Conservation (phyloP, 495 filamentous ascomycete genomes). For the Neurospora sp. region DNA sequence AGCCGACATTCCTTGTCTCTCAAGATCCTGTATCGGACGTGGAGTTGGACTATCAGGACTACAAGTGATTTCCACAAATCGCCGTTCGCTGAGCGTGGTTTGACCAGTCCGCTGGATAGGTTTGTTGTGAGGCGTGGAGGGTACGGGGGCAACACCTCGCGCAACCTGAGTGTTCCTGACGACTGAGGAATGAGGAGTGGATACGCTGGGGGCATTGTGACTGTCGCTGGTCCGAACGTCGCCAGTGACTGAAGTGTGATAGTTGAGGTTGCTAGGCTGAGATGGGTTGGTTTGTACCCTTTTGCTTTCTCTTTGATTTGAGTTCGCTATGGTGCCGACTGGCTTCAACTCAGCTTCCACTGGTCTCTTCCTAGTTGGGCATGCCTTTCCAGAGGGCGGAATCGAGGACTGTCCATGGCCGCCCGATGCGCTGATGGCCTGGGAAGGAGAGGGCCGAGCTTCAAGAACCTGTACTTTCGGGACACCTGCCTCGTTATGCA, state of each 20-base stretch:
- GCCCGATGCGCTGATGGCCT: neutral
- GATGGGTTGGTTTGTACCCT: neutral
- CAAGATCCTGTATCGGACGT: neutral
- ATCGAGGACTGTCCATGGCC: neutral
- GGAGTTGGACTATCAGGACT: neutral
- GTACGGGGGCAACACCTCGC: neutral
- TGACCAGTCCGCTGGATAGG: neutral
- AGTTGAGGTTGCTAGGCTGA: neutral
- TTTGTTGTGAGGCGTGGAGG: neutral
- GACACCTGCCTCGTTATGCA: neutral
- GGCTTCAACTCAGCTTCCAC: neutral
- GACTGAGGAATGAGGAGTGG: neutral
- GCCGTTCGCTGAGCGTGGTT: neutral
- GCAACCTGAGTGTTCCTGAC: neutral
- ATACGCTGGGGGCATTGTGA: neutral
- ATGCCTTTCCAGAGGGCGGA: neutral
- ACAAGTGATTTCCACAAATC: neutral
- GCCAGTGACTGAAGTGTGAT: neutral
- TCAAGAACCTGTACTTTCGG: neutral
- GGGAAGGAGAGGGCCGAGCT: neutral
- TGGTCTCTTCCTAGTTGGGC: neutral
- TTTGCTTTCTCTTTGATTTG: neutral
- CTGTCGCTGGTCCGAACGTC: neutral
- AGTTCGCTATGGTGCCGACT: neutral
- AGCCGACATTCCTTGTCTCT: neutral